Base-by-base conservation (phyloP, 352 stramenopile genomes). In the Phytophthora litchii region DNA sequence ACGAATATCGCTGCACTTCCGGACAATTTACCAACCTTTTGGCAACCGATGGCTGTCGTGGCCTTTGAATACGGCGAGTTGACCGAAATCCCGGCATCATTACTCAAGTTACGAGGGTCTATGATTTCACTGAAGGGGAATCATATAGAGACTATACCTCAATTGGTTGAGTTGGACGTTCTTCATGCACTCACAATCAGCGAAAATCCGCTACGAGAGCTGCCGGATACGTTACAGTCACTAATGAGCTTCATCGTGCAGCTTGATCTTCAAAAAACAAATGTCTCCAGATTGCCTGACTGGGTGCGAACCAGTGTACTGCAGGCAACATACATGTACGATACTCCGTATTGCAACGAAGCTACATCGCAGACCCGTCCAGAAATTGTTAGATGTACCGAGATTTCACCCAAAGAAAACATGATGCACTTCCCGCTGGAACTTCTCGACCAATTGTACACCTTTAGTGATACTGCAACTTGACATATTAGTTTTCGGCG, bases 51-150 rank as follows among this genome's bases (percentile, higher is more conserved):
- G 56, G 40, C 47, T 12, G 29, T 59, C 14, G 47, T 64, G 3
- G 40, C 55, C 2, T 64, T 64, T 27, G 56, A 64, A 42, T 59
- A 58, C 11, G 45, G 48, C 6, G 32, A 25, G 8, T 11, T 64
- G 2, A 53, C 40, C 10, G 32, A 52, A 5, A 47, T 64, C 13
- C 55, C 45, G 1, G 35, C 20, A 17, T 56, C 47, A 4, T 14
- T 64, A 2, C 7, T 64, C 1, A 21, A 41, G 35, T 17, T 64
- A 23, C 47, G 53, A 14, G 31, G 49, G 2, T 64, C 21, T 19
- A 50, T 34, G 10, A 21, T 64, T 9, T 64, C 47, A n/a, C 45
- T 64, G 1, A 64, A 64, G 23, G 56, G 56, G 11, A 64, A 59
- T 12, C 20, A 17, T 11, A 27, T 64, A 16, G 40, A 59, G 40